Percentiles rank a stretch among this genome's conserved stretches.
Conservation (phyloP, 2,329 filamentous ascomycete species). For the Hypoxylon sp. region DNA sequence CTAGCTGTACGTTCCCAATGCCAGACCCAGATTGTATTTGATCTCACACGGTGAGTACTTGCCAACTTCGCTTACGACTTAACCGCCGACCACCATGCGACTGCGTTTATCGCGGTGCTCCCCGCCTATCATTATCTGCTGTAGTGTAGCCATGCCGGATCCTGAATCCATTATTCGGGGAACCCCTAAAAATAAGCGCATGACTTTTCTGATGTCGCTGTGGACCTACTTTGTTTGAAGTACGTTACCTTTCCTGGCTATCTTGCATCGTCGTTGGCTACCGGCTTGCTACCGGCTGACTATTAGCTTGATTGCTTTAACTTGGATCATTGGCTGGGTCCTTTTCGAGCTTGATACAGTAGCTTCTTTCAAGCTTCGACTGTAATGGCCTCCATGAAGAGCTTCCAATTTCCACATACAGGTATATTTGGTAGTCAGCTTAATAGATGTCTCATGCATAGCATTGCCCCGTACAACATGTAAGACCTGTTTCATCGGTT, state of each 20-base stretch:
- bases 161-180: constrained; percentile 18
- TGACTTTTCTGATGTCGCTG: constrained; percentile 34
- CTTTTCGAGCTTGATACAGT: constrained; percentile 15
- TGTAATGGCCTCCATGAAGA: neutral
- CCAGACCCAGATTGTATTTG: constrained; percentile 38
- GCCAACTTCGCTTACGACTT: constrained; percentile 29
- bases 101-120: constrained; percentile 40
- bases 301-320: too few species aligned
- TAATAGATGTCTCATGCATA: constrained; percentile 24
- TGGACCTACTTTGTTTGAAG: constrained; percentile 35
- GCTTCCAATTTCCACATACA: constrained; percentile 11
- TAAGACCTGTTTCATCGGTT: constrained; percentile 29
- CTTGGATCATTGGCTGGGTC: constrained; percentile 27
- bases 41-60: constrained; percentile 33
- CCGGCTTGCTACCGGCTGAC: constrained; percentile 16
- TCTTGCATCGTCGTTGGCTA: constrained; percentile 20
- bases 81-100: constrained; percentile 21
- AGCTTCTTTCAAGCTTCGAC: constrained; percentile 12
- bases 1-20: constrained; percentile 24
- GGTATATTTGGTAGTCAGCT: neutral
- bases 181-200: constrained; percentile 37
- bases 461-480: constrained; percentile 6
- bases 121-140: constrained; percentile 33
- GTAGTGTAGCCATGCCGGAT: constrained; percentile 27
- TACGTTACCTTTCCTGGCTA: constrained; percentile 19